Evolutionary conservation across 257 asterid genomes (phyloP).

Genomic region (Solanum sejunctum): DNA sequence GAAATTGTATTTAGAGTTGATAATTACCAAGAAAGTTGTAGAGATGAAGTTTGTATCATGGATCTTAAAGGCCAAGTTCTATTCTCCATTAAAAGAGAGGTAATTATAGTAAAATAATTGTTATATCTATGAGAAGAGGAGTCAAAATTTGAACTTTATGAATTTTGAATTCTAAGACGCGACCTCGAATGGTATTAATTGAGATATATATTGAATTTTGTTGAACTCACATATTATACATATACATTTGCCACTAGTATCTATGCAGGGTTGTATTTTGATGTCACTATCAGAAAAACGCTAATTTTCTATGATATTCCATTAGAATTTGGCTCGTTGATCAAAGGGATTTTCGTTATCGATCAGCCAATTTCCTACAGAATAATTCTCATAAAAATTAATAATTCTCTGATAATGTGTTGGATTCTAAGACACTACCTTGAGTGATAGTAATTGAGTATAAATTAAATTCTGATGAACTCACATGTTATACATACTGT

Average conservation of each 20-base stretch:
- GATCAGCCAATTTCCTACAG: background rate
- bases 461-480: background rate
- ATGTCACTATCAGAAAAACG: background rate
- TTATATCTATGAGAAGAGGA: background rate
- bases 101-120: background rate
- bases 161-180: background rate
- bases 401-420: background rate
- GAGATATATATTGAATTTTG: background rate
- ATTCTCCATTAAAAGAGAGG: constrained; percentile 58
- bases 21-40: constrained; percentile 49
- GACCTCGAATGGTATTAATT: background rate
- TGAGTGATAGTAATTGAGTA: background rate
- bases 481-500: background rate
- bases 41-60: constrained; percentile 57
- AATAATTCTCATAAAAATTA: background rate
- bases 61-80: constrained; percentile 47
- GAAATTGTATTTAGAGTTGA: constrained; percentile 60
- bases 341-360: background rate
- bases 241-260: background rate
- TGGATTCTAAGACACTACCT: background rate
- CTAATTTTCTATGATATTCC: background rate
- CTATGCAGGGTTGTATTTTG: background rate
- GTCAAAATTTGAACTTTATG: background rate
- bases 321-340: background rate
- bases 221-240: background rate